Evolutionary conservation across 495 filamentous ascomycete genomes (phyloP).

Genomic region (Amphirosellinia nigrospora): DNA sequence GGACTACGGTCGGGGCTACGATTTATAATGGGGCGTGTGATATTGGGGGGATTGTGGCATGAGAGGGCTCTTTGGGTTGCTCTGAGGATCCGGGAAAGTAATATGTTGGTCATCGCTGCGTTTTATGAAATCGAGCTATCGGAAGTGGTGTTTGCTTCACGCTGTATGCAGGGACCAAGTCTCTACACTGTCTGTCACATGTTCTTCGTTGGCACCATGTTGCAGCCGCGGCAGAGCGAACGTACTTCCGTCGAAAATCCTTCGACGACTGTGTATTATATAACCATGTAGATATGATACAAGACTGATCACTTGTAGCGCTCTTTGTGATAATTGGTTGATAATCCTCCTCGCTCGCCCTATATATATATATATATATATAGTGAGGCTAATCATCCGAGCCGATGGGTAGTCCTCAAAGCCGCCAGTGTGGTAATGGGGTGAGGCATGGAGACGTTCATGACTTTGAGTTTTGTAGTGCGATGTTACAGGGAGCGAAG

Average conservation of each 20-base stretch:
- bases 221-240: background rate
- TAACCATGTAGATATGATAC: background rate
- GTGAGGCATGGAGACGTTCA: no score
- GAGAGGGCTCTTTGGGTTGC: background rate
- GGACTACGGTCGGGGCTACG: conserved; percentile 26
- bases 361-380: no score
- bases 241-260: background rate
- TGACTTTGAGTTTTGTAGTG: no score
- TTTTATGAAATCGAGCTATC: background rate
- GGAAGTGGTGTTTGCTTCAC: background rate
- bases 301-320: background rate
- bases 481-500: no score
- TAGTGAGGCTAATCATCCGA: no score
- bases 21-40: conserved; percentile 26
- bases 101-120: background rate
- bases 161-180: background rate
- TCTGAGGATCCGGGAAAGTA: no score
- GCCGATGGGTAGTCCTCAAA: no score
- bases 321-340: background rate
- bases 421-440: no score
- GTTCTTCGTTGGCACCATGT: background rate
- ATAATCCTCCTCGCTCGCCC: background rate
- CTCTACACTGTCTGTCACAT: background rate
- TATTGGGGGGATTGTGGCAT: conserved; percentile 13
- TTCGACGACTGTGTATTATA: no score